Evolutionary conservation across 306 rosid genomes (phyloP).

Genomic region (Morella rubra): DNA sequence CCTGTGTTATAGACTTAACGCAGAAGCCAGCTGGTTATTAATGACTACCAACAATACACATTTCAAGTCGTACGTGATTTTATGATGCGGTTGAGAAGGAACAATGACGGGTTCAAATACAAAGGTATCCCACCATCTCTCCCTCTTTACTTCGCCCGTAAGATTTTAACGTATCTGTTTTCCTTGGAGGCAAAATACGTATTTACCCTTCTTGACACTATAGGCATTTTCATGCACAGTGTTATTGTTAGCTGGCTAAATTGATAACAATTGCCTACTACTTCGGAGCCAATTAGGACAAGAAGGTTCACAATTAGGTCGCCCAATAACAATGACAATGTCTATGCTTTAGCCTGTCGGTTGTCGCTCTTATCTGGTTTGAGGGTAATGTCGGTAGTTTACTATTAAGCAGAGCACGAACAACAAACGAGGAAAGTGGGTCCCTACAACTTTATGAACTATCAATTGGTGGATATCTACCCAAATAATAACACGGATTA

Average conservation of each 20-base stretch:
- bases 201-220: background rate
- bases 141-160: background rate
- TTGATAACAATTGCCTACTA: background rate
- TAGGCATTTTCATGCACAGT: background rate
- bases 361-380: too few relatives aligned
- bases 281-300: background rate
- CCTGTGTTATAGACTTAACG: too few relatives aligned
- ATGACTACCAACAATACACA: too few relatives aligned
- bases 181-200: background rate
- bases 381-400: background rate
- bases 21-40: too few relatives aligned
- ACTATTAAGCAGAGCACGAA: background rate
- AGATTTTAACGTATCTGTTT: background rate
- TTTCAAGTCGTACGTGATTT: too few relatives aligned
- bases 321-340: too few relatives aligned
- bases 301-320: background rate
- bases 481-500: too few relatives aligned
- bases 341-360: background rate
- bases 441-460: background rate
- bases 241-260: background rate
- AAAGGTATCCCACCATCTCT: background rate
- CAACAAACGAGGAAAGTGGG: background rate
- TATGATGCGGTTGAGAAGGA: too few relatives aligned
- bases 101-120: background rate
- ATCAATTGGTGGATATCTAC: too few relatives aligned